Percentiles rank a stretch among this genome's conserved stretches.
These are phyloP conservation scores for Neurospora intermedia DNA, from an alignment of 495 filamentous ascomycete species.

Conservation along the genomic window DNA sequence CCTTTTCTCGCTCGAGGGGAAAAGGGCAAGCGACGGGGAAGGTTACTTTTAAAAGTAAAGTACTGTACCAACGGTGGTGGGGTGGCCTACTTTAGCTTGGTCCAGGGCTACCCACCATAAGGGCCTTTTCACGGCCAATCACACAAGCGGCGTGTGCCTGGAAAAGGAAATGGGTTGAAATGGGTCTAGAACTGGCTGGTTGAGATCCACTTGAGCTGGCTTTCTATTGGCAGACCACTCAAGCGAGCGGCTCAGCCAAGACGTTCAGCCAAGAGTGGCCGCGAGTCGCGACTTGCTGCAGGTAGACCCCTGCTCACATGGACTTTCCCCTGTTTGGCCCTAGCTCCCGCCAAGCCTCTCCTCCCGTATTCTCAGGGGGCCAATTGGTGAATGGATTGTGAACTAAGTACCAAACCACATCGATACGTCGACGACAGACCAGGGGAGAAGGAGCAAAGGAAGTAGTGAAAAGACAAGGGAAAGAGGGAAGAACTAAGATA, in stretches of 20 bases:
- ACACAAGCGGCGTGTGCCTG: background rate
- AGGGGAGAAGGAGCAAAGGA: background rate
- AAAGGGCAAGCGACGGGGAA: background rate
- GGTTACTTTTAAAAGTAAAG: background rate
- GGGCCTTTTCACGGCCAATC: slow-evolving; percentile 5
- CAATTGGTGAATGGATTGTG: background rate
- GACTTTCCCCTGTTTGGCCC: background rate
- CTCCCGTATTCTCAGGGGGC: background rate
- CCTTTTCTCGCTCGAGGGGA: background rate
- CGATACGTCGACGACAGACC: background rate
- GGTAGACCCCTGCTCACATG: background rate
- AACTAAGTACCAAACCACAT: background rate
- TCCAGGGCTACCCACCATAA: background rate
- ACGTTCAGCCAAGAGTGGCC: slow-evolving; percentile 2
- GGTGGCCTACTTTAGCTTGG: background rate
- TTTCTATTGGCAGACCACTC: background rate
- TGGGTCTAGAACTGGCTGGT: background rate
- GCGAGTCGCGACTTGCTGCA: background rate
- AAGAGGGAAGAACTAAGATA: too few relatives aligned
- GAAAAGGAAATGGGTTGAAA: slow-evolving; percentile 5
- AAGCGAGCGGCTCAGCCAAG: background rate
- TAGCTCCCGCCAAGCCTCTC: background rate
- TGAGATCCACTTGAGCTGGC: background rate
- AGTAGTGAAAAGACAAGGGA: background rate
- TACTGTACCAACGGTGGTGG: background rate